These are phyloP conservation scores for Patellaria atrata DNA, from an alignment of 495 filamentous ascomycete species.

Conservation along the genomic window DNA sequence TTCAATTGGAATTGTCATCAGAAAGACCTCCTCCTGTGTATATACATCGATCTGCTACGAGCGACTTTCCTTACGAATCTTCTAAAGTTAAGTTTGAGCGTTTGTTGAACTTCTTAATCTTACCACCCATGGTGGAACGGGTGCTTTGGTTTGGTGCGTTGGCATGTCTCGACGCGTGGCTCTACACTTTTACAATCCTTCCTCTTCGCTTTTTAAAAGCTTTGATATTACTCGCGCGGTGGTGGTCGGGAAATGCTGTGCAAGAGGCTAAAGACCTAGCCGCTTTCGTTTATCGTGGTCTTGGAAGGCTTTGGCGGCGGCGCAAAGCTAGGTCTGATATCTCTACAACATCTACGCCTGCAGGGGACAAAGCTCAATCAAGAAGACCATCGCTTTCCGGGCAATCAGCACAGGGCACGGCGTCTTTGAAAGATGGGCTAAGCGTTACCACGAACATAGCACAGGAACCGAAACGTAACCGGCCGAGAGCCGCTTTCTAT, in stretches of 20 bases:
- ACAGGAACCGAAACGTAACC: constrained; percentile 15
- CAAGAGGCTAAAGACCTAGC: constrained; percentile 54
- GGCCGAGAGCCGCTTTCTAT: constrained; percentile 22
- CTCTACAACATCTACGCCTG: constrained; percentile 18
- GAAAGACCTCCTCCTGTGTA: constrained; percentile 74
- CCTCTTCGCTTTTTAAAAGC: constrained; percentile 84
- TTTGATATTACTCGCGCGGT: constrained; percentile 55
- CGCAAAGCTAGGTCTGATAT: constrained; percentile 31
- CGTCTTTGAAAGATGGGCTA: constrained; percentile 2
- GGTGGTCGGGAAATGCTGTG: constrained; percentile 49
- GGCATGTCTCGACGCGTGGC: constrained; percentile 92
- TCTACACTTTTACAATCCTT: constrained; percentile 88
- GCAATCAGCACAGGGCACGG: background rate
- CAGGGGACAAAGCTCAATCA: constrained; percentile 19
- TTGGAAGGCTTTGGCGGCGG: constrained; percentile 59
- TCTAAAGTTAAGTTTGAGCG: constrained; percentile 91
- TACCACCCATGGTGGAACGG: constrained; percentile 73
- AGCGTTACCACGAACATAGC: constrained; percentile 2
- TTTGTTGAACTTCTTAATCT: constrained; percentile 72
- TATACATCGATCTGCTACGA: constrained; percentile 58
- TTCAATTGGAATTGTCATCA: constrained; percentile 77
- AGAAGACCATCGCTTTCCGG: constrained; percentile 21
- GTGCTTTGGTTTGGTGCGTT: constrained; percentile 75
- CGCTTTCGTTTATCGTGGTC: constrained; percentile 57
- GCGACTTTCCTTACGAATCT: constrained; percentile 84